Evolutionary conservation across 805 yeast genomes (phyloP).

Genomic region (Kodamaea laetipori): DNA sequence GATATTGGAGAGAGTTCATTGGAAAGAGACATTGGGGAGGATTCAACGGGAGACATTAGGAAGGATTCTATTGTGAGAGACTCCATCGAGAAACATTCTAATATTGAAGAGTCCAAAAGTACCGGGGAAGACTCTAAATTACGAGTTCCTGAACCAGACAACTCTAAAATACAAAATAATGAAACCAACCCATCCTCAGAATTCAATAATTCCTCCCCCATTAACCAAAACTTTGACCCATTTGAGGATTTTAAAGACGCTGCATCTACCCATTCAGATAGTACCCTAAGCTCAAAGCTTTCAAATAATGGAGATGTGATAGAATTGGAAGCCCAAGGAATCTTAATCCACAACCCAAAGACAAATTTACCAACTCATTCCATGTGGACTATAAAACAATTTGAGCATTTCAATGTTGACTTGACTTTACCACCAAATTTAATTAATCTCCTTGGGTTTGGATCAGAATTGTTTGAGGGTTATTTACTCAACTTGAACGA

Average conservation of each 20-base stretch:
- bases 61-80: no score
- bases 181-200: no score
- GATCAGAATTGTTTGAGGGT: constrained; percentile 78
- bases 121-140: no score
- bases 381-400: constrained; percentile 91
- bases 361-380: constrained; percentile 71
- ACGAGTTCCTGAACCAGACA: no score
- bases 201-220: background rate
- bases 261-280: constrained; percentile 10
- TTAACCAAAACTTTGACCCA: constrained; percentile 3
- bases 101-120: no score
- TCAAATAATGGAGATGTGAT: constrained; percentile 61
- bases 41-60: no score
- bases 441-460: constrained; percentile 82
- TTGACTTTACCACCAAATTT: constrained; percentile 70
- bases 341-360: constrained; percentile 65
- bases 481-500: constrained; percentile 69
- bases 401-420: constrained; percentile 60
- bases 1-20: no score
- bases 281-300: constrained; percentile 30
- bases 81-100: no score
- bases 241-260: constrained; percentile 1
- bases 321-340: constrained; percentile 93
- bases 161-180: no score
- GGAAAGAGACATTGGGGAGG: no score